Conservation (phyloP, 1,284 basidiomycete species). For the Agaricales sp. region DNA sequence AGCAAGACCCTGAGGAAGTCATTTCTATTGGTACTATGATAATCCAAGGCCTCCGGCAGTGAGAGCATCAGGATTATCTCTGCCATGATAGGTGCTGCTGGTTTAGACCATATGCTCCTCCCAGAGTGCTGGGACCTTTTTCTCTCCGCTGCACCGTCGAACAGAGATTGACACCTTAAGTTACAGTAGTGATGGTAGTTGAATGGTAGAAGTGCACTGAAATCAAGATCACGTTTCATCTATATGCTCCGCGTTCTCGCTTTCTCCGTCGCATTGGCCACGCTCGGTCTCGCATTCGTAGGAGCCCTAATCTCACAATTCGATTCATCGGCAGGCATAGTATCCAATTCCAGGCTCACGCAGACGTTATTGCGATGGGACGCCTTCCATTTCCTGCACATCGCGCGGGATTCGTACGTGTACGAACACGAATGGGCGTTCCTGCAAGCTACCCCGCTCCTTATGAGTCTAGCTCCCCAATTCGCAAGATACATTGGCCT, state of each 20-base stretch:
- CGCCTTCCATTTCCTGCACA: slow-evolving; percentile 66
- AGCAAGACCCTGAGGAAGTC: too few species aligned
- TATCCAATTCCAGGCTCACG: neutral
- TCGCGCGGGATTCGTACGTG: slow-evolving; percentile 56
- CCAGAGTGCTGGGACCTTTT: too few species aligned
- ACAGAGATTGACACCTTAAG: too few species aligned
- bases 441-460: slow-evolving; percentile 56
- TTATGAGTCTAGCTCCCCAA: slow-evolving; percentile 34
- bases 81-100: too few species aligned
- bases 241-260: neutral
- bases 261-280: neutral
- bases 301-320: neutral
- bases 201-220: too few species aligned
- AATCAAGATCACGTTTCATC: too few species aligned
- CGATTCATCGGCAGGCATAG: neutral
- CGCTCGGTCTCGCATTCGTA: neutral
- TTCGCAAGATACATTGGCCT: slow-evolving; percentile 13
- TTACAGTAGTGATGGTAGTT: too few species aligned
- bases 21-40: too few species aligned
- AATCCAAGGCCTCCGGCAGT: too few species aligned
- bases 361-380: slow-evolving; percentile 73
- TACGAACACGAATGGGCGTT: slow-evolving; percentile 89
- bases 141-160: too few species aligned
- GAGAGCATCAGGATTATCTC: too few species aligned
- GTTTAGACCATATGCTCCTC: too few species aligned